Conservation (phyloP, 2,329 filamentous ascomycete genomes). For the Diplodia corticola region DNA sequence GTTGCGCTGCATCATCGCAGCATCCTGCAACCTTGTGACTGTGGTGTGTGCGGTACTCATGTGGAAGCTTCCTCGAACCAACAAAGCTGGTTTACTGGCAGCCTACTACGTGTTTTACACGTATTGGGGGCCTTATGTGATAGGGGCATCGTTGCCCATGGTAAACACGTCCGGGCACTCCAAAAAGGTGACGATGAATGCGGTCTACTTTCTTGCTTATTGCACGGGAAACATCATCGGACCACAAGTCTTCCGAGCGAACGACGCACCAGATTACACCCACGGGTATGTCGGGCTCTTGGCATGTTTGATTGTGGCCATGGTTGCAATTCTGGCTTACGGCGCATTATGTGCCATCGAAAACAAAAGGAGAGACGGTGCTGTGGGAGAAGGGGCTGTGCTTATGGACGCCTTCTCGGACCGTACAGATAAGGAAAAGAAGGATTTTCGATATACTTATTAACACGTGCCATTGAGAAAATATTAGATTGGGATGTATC, state of each 20-base stretch:
- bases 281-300: conserved; percentile 27
- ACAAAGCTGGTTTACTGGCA: conserved; percentile 42
- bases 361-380: conserved; percentile 23
- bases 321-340: conserved; percentile 24
- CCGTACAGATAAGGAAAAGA: conserved; percentile 25
- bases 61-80: conserved; percentile 34
- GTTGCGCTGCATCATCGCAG: conserved; percentile 34
- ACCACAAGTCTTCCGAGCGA: conserved; percentile 43
- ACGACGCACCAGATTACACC: conserved; percentile 43
- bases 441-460: conserved; percentile 25
- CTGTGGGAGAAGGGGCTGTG: neutral
- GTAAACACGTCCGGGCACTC: conserved; percentile 42
- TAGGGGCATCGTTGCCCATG: conserved; percentile 32
- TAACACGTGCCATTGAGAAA: too few relatives aligned
- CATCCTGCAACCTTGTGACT: conserved; percentile 33
- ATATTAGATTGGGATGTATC: too few relatives aligned
- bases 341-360: conserved; percentile 23
- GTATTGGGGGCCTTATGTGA: conserved; percentile 40
- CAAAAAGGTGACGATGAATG: conserved; percentile 44
- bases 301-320: conserved; percentile 24
- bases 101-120: conserved; percentile 46
- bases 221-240: conserved; percentile 46
- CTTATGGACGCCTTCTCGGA: conserved; percentile 23
- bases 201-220: conserved; percentile 44
- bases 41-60: conserved; percentile 36